Evolutionary conservation across 352 stramenopile species (phyloP).

Genomic region (Thalassiosira oceanica): DNA sequence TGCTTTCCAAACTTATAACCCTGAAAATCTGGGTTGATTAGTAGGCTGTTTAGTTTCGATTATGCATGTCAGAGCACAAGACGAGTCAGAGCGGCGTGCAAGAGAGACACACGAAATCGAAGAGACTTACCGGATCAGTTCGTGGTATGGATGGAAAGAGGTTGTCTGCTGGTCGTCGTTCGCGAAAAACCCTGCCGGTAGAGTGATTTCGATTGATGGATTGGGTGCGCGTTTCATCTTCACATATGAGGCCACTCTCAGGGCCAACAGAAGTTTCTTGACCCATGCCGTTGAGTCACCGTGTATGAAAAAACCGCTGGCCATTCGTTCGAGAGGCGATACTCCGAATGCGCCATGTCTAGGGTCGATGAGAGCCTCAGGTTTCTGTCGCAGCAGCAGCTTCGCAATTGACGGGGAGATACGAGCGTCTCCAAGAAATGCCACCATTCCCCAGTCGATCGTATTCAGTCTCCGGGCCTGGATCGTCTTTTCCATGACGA

Average conservation of each 20-base stretch:
- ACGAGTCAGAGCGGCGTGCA: no score
- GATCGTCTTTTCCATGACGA: conserved; percentile 45
- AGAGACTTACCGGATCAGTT: conserved; percentile 32
- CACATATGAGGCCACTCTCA: conserved; percentile 30
- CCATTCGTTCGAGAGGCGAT: conserved; percentile 47
- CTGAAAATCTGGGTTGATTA: conserved; percentile 35
- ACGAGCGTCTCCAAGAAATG: conserved; percentile 41
- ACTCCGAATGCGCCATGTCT: conserved; percentile 44
- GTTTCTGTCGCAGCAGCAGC: conserved; percentile 27
- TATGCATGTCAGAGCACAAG: no score
- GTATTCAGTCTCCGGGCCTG: conserved; percentile 15
- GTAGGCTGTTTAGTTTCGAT: no score
- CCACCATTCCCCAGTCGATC: conserved; percentile 49
- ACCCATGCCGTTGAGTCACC: conserved; percentile 37
- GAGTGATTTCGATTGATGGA: conserved; percentile 9
- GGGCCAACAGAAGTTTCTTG: conserved; percentile 39
- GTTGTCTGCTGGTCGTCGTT: conserved; percentile 4
- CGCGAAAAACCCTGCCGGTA: conserved; percentile 27
- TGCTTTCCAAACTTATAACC: conserved; percentile 37
- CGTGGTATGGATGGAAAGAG: conserved; percentile 41
- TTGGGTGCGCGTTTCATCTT: neutral
- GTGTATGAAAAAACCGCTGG: conserved; percentile 45
- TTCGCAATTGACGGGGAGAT: conserved; percentile 35
- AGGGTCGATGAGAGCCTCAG: conserved; percentile 39
- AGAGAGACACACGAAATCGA: no score